These are phyloP conservation scores for Dothistroma pini DNA, from an alignment of 2,329 filamentous ascomycete genomes.

Conservation along the genomic window DNA sequence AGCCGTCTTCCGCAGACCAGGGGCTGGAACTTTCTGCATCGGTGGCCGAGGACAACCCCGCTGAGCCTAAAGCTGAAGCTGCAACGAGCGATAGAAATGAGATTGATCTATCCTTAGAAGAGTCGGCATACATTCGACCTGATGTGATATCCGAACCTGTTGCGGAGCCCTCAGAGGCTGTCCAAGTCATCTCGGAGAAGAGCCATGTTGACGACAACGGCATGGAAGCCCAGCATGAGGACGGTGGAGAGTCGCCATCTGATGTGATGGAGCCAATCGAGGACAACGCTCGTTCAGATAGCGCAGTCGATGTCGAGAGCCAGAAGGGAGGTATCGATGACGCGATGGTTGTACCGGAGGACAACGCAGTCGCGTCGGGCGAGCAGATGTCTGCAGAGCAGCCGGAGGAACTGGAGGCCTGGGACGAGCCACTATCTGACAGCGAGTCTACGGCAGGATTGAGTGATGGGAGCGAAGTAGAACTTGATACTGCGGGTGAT, in stretches of 20 bases:
- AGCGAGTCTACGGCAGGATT: neutral
- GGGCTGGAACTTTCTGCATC: neutral
- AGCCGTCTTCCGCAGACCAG: neutral
- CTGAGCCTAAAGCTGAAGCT: neutral
- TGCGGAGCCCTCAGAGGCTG: neutral
- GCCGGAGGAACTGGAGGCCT: neutral
- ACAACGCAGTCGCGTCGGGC: neutral
- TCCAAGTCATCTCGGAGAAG: neutral
- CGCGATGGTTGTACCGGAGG: neutral
- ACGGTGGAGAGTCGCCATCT: neutral
- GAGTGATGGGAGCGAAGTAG: neutral
- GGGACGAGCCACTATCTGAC: neutral
- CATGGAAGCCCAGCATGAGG: neutral
- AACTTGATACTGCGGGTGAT: neutral
- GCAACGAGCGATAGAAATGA: neutral
- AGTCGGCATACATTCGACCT: neutral
- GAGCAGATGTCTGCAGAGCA: neutral
- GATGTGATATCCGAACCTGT: neutral
- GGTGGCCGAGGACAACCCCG: neutral
- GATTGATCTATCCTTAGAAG: neutral
- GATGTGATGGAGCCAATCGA: neutral
- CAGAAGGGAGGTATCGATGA: neutral
- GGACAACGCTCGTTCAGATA: neutral
- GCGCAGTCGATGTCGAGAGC: neutral
- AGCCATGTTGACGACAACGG: neutral